phyloP scores from a whole-genome alignment of 768 basidiomycete genomes.

The Mycena metata region DNA sequence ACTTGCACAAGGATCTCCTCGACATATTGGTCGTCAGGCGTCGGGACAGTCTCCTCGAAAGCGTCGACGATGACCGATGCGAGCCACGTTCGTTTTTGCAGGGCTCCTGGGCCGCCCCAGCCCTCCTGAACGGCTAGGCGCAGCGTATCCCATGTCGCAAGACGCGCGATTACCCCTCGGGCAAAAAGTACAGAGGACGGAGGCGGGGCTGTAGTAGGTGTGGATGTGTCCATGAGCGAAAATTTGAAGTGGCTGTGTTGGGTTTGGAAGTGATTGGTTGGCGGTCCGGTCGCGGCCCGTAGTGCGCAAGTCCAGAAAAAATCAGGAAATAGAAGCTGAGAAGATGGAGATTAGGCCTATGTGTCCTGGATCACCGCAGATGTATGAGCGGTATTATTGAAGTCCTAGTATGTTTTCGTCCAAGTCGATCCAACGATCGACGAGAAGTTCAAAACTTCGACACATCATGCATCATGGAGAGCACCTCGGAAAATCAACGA shows the following conservation, averaged over 20 bases:
- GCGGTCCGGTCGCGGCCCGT: too few relatives aligned
- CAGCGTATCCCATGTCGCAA: slow-evolving; percentile 88
- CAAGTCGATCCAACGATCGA: too few relatives aligned
- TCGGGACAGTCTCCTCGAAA: slow-evolving; percentile 69
- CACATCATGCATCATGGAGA: too few relatives aligned
- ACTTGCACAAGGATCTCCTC: slow-evolving; percentile 87
- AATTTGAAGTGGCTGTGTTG: neutral
- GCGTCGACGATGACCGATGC: slow-evolving; percentile 85
- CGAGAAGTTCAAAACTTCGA: too few relatives aligned
- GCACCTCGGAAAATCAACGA: too few relatives aligned
- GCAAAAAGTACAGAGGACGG: slow-evolving; percentile 80
- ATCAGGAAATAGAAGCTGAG: too few relatives aligned
- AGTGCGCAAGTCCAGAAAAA: too few relatives aligned
- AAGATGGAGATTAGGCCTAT: too few relatives aligned
- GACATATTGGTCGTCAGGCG: slow-evolving; percentile 79
- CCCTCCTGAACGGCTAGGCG: slow-evolving; percentile 86
- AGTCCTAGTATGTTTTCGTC: too few relatives aligned
- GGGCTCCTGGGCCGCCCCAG: slow-evolving; percentile 87
- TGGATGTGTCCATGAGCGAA: slow-evolving; percentile 41
- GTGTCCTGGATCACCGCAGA: too few relatives aligned
- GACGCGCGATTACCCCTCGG: slow-evolving; percentile 85
- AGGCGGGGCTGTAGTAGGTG: slow-evolving; percentile 50
- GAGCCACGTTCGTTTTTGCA: slow-evolving; percentile 86
- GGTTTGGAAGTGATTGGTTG: neutral
- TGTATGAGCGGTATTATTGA: too few relatives aligned